Evolutionary conservation across 2,329 filamentous ascomycete species (phyloP).

Genomic region (Cercospora berteroae): DNA sequence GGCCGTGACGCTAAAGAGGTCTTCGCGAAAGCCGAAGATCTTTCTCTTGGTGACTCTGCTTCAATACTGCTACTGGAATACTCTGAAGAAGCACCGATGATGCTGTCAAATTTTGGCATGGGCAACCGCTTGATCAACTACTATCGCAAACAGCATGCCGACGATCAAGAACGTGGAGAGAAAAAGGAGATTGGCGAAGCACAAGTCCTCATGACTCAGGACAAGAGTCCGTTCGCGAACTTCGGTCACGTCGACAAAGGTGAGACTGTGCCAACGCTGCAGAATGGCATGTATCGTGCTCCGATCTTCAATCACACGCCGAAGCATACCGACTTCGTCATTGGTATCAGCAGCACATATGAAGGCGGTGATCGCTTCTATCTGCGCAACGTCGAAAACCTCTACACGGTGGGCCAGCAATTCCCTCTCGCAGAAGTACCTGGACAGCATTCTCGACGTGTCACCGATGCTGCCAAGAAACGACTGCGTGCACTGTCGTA

Average conservation of each 20-base stretch:
- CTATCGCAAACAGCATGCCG: slow-evolving; percentile 78
- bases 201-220: slow-evolving; percentile 82
- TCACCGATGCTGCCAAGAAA: slow-evolving; percentile 96
- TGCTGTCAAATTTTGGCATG: slow-evolving; percentile 97
- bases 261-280: slow-evolving; percentile 83
- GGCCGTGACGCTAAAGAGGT: slow-evolving; percentile 74
- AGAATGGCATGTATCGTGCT: slow-evolving; percentile 93
- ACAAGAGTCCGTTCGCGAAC: slow-evolving; percentile 91
- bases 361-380: slow-evolving; percentile 76
- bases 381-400: slow-evolving; percentile 83
- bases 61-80: slow-evolving; percentile 88
- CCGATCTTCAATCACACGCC: slow-evolving; percentile 86
- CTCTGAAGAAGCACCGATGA: slow-evolving; percentile 86
- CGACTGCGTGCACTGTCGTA: slow-evolving; percentile 94
- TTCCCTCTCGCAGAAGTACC: slow-evolving; percentile 91
- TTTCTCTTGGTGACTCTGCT: slow-evolving; percentile 81
- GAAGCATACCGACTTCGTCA: slow-evolving; percentile 78
- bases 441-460: slow-evolving; percentile 87
- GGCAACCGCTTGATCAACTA: slow-evolving; percentile 95
- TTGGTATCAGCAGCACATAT: slow-evolving; percentile 78
- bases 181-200: slow-evolving; percentile 86
- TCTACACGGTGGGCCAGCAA: slow-evolving; percentile 88
- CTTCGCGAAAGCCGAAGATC: slow-evolving; percentile 75
- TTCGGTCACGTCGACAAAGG: slow-evolving; percentile 92
- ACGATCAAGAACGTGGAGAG: slow-evolving; percentile 67